These are phyloP conservation scores for Neurospora sp. DNA, from an alignment of 2,329 filamentous ascomycete genomes.

Conservation along the genomic window DNA sequence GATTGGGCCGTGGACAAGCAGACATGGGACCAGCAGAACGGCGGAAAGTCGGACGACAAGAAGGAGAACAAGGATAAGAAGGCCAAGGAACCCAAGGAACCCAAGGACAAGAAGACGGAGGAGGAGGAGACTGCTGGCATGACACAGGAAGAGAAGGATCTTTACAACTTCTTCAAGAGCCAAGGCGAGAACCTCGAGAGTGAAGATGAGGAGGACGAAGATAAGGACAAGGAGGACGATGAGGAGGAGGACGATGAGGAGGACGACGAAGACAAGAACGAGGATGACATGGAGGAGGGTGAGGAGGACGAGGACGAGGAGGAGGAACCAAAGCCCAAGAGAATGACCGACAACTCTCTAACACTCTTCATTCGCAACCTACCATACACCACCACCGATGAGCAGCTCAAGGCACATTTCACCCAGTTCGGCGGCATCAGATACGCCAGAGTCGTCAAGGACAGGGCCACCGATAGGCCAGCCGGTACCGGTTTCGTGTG, in stretches of 20 bases:
- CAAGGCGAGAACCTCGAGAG: constrained; percentile 49
- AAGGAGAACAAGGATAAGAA: constrained; percentile 29
- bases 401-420: constrained; percentile 77
- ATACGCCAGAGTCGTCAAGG: constrained; percentile 86
- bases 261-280: constrained; percentile 29
- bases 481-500: constrained; percentile 93
- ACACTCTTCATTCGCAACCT: constrained; percentile 92
- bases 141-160: constrained; percentile 28
- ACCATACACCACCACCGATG: constrained; percentile 79
- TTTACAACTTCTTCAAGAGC: constrained; percentile 49
- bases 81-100: constrained; percentile 26
- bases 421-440: constrained; percentile 76
- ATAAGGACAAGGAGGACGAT: constrained; percentile 26
- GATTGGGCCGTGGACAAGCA: constrained; percentile 95
- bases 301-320: constrained; percentile 32
- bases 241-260: constrained; percentile 27
- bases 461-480: constrained; percentile 74
- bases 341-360: constrained; percentile 53
- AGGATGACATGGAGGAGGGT: constrained; percentile 35
- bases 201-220: constrained; percentile 34
- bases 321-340: constrained; percentile 25
- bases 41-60: constrained; percentile 25
- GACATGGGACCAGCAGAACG: constrained; percentile 59
- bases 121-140: constrained; percentile 24
- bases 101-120: constrained; percentile 21